These are phyloP conservation scores for Oxyria digyna DNA, from an alignment of 148 eudicot species.

Conservation along the genomic window DNA sequence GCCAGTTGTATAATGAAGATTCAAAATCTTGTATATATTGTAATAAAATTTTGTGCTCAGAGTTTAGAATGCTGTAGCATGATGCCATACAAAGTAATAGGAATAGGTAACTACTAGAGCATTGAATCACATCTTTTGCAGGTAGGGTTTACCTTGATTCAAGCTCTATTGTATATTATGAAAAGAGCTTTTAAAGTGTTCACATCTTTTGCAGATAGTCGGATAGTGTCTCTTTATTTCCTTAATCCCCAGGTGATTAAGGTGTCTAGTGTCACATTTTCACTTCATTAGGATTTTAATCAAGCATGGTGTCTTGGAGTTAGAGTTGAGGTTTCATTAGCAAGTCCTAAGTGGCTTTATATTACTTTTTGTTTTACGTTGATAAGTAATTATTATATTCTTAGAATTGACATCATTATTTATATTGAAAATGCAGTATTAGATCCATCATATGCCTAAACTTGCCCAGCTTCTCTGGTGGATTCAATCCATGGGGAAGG, in stretches of 20 bases:
- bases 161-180: no score
- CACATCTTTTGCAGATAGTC: no score
- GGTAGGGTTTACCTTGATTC: no score
- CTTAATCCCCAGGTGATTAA: background rate
- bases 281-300: background rate
- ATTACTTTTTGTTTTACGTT: background rate
- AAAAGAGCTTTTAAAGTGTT: no score
- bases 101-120: no score
- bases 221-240: background rate
- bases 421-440: slow-evolving; percentile 39
- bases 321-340: no score
- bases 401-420: background rate
- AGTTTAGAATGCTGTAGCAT: no score
- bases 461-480: slow-evolving; percentile 97
- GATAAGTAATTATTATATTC: background rate
- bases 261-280: background rate
- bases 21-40: no score
- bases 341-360: background rate
- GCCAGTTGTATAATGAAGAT: background rate
- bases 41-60: background rate
- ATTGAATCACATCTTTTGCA: no score
- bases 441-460: slow-evolving; percentile 90
- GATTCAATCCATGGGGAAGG: slow-evolving; percentile 95
- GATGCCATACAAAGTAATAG: background rate
- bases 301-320: background rate